Percentiles rank a stretch among this genome's conserved stretches.
phyloP scores from a whole-genome alignment of 192 early-diverging fungal genomes.

The Coemansia sp. region DNA sequence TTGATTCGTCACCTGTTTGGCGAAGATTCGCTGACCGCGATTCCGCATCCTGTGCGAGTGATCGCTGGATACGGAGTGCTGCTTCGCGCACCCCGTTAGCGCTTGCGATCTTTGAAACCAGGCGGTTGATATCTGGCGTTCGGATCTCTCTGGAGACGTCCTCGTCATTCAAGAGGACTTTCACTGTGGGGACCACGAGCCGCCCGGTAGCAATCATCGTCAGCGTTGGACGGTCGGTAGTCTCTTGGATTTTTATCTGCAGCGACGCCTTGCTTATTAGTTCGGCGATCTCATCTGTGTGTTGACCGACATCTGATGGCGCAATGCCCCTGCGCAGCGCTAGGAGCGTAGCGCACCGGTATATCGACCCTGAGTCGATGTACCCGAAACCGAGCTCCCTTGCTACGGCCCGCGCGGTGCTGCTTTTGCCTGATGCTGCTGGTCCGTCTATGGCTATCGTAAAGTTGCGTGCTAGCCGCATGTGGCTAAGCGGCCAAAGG shows the following conservation, averaged over 20 bases:
- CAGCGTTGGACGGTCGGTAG: conserved; percentile 2
- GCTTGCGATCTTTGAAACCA: conserved; percentile 63
- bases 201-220: neutral
- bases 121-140: conserved; percentile 55
- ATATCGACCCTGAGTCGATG: conserved; percentile 77
- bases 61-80: conserved; percentile 58
- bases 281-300: conserved; percentile 42
- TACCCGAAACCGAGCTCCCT: conserved; percentile 67
- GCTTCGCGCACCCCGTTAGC: conserved; percentile 58
- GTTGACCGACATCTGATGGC: neutral
- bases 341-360: conserved; percentile 49
- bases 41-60: conserved; percentile 48
- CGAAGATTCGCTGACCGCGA: conserved; percentile 6
- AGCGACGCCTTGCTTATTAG: conserved; percentile 12
- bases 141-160: conserved; percentile 70
- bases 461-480: conserved; percentile 20
- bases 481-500: conserved; percentile 2
- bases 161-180: conserved; percentile 55
- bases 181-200: conserved; percentile 35
- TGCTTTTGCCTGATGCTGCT: conserved; percentile 81
- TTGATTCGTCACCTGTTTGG: neutral
- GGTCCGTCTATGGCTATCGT: conserved; percentile 80
- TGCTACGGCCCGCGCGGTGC: conserved; percentile 71
- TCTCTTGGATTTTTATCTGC: conserved; percentile 37
- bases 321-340: conserved; percentile 27